Conservation (phyloP, 331 rosid species). For the Cydonia oblonga region DNA sequence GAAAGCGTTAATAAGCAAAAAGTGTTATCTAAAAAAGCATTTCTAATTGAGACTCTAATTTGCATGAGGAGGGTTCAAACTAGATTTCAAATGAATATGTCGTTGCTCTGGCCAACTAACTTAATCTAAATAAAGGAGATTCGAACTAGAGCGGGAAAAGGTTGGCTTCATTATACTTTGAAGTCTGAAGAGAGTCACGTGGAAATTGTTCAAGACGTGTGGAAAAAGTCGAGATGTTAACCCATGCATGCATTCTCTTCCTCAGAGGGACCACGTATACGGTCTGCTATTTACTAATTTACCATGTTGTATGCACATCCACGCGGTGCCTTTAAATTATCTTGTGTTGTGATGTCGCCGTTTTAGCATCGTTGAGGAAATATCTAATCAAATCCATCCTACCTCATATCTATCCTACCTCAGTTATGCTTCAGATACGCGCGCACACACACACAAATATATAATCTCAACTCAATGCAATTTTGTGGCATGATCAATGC, state of each 20-base stretch:
- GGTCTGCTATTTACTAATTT: background rate
- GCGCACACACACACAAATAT: too few species aligned
- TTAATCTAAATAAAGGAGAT: too few species aligned
- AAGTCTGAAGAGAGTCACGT: background rate
- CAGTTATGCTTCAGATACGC: too few species aligned
- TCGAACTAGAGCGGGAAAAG: background rate
- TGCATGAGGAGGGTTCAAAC: background rate
- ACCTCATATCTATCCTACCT: background rate
- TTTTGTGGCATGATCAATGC: background rate
- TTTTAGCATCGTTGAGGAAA: background rate
- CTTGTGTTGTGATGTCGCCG: background rate
- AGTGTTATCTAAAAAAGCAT: background rate
- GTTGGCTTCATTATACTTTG: background rate
- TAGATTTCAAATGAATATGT: too few species aligned
- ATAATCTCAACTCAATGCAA: too few species aligned
- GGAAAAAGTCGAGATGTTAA: background rate
- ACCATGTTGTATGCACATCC: background rate
- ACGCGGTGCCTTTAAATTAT: background rate
- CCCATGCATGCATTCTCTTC: background rate
- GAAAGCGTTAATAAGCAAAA: too few species aligned
- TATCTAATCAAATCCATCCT: background rate
- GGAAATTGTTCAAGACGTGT: background rate
- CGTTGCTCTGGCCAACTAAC: background rate
- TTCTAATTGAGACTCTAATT: too few species aligned
- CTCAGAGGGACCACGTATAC: background rate